These are phyloP conservation scores for Xylariomycetidae sp. DNA, from an alignment of 2,329 filamentous ascomycete genomes.

Conservation along the genomic window DNA sequence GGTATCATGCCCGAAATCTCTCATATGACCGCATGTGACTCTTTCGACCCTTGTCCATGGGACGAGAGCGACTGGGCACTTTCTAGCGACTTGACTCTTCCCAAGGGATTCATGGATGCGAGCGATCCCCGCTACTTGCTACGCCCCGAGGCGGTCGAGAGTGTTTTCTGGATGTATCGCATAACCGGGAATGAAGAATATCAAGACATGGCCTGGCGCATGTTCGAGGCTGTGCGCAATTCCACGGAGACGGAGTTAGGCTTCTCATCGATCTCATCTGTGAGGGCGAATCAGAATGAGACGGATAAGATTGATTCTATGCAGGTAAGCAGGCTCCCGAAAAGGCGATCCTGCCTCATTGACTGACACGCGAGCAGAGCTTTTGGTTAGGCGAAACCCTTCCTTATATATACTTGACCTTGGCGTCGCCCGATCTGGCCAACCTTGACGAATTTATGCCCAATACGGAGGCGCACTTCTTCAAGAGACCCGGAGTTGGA, in stretches of 20 bases:
- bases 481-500: no score
- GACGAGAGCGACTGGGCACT: conserved; percentile 28
- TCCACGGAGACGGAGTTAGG: conserved; percentile 41
- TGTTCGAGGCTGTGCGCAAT: conserved; percentile 42
- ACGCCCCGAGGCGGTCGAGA: conserved; percentile 46
- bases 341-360: no score
- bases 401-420: conserved; percentile 33
- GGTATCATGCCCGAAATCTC: conserved; percentile 57
- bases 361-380: conserved; percentile 46
- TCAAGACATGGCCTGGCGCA: conserved; percentile 46
- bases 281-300: conserved; percentile 44
- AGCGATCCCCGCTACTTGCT: conserved; percentile 44
- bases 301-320: conserved; percentile 27
- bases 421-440: conserved; percentile 44
- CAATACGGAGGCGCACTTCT: conserved; percentile 35
- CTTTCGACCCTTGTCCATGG: conserved; percentile 33
- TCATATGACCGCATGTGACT: conserved; percentile 36
- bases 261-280: conserved; percentile 42
- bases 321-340: conserved; percentile 12
- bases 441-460: conserved; percentile 56
- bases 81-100: conserved; percentile 25
- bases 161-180: conserved; percentile 48
- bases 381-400: conserved; percentile 62
- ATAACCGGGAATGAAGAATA: conserved; percentile 41
- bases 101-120: conserved; percentile 57